Evolutionary conservation across 169 alveolate genomes (phyloP), one percentile per base, ranked within the genome.

Genomic region (Babesia sp.): DNA sequence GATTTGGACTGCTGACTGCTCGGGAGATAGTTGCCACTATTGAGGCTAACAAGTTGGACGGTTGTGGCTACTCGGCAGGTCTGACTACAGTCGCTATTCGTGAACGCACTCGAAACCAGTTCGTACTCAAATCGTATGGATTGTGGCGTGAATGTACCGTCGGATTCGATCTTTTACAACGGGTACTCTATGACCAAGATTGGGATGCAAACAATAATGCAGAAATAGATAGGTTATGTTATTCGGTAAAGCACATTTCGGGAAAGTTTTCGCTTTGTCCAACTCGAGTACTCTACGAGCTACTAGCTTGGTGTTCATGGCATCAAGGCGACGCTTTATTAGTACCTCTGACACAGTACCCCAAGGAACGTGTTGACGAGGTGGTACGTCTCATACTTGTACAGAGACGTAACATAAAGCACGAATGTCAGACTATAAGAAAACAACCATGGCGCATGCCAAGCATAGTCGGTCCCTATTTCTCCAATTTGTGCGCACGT

Each of bases 41-140:
- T 18, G 89, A 81, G 42, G 75, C 89, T 42, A 20, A 71, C 54
- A 81, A 81, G 53, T 36, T 81, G 56, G 89, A 81, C 58, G 37
- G 36, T 51, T 71, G 77, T 24, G 82, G 82, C 55, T 81, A 71
- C 59, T 81, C 89, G 26, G 41, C 70, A 22, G 89, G 89, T 26
- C 44, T 81, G 56, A 41, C 57, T 16, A 57, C 74, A 37, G 64
- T 72, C 4, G 66, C 79, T 3, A 72, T 71, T 33, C 46, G 84
- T 12, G 89, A 81, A 29, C 58, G 80, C 24, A 81, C 89, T 9
- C 41, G 72, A 28, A 81, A 81, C 59, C 67, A 63, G 34, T 81
- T 48, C 66, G 84, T 72, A n/a, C 55, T 72, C 37, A 81, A 71
- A 66, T 18, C 64, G 18, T 68, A 59, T 45, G 64, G 68, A n/a